Conservation (phyloP, 148 eudicot species). For the Amaranthus palmeri region DNA sequence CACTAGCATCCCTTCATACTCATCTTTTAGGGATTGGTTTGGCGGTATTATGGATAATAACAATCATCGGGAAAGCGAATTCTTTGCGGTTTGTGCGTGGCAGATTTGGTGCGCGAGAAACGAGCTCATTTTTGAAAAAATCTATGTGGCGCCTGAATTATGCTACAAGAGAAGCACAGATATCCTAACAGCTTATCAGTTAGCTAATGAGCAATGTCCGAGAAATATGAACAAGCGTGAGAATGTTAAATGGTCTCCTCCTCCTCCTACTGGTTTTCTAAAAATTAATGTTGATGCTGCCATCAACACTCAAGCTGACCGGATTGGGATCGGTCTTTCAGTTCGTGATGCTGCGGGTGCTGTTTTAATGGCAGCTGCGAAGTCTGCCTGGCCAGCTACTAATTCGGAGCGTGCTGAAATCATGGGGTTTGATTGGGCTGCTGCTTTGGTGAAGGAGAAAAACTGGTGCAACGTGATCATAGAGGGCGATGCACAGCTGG, state of each 20-base stretch:
- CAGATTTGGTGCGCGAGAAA: not conserved
- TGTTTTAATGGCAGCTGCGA: not conserved
- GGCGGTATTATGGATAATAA: not conserved
- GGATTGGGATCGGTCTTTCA: not conserved
- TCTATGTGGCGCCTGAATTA: not conserved
- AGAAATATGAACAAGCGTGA: not conserved
- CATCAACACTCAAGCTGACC: not conserved
- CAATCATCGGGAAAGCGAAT: not conserved
- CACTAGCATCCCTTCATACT: not conserved
- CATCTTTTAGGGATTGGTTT: not conserved
- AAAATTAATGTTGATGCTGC: not conserved
- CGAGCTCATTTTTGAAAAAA: not conserved
- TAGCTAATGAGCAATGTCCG: not conserved
- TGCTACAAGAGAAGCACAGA: not conserved
- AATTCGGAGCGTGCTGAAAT: not conserved
- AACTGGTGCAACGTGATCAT: not conserved
- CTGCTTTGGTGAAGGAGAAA: not conserved
- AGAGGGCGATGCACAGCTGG: not conserved
- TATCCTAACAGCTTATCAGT: not conserved
- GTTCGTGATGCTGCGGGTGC: not conserved
- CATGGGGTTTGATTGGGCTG: not conserved
- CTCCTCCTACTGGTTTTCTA: not conserved
- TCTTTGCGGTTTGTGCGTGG: not conserved
- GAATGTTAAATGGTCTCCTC: not conserved
- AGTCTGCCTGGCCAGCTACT: not conserved